A percentile compares a stretch with the other conserved stretches of the same genome.
phyloP scores from a whole-genome alignment of 805 yeast genomes.

The Pichia sporocuriosa region DNA sequence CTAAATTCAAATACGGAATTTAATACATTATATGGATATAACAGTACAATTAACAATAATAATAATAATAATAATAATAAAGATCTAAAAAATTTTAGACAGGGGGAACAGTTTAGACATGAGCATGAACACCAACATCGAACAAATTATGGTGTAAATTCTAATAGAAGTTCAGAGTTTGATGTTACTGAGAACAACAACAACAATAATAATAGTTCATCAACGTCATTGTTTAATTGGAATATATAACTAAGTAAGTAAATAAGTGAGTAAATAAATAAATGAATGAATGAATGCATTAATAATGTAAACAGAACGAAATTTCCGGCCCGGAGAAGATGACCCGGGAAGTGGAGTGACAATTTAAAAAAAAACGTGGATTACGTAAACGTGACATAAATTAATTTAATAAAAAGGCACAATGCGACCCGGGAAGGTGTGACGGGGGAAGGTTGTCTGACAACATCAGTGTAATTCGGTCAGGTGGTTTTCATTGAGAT shows the following conservation, averaged over 20 bases:
- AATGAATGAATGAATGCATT: no score
- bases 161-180: no score
- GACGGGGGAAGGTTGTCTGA: not conserved
- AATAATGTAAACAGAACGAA: no score
- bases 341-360: no score
- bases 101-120: not conserved
- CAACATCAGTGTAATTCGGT: not conserved
- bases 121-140: constrained; percentile 9
- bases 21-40: not conserved
- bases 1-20: no score
- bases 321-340: not conserved
- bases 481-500: no score
- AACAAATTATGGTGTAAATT: constrained; percentile 4
- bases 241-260: no score
- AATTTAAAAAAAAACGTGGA: no score
- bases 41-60: not conserved
- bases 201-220: not conserved
- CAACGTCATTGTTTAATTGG: constrained; percentile 1
- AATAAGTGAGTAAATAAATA: no score
- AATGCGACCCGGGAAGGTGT: constrained; percentile 7
- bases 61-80: not conserved
- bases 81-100: not conserved
- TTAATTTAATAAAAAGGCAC: no score
- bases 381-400: no score
- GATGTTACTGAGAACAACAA: no score